A percentile compares a stretch with the other conserved stretches of the same genome.
Evolutionary conservation across 2,329 filamentous ascomycete species (phyloP).

Genomic region (Diaporthe helianthi): DNA sequence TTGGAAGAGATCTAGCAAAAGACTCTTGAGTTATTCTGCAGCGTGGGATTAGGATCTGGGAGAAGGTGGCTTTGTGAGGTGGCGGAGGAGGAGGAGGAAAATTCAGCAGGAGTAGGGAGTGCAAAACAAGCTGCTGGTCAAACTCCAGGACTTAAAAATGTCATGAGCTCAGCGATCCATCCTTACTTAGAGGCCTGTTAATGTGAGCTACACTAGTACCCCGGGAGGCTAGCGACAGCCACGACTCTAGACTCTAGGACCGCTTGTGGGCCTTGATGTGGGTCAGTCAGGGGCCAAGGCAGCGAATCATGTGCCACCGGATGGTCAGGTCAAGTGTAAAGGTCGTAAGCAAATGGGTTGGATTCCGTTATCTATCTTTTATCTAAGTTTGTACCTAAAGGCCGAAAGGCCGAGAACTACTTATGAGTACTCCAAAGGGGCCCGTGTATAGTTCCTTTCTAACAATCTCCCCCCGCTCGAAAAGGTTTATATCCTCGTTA

Average conservation of each 20-base stretch:
- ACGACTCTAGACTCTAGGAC: not conserved
- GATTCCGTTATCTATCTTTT: no score
- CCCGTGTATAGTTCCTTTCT: no score
- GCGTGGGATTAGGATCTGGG: not conserved
- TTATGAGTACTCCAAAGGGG: no score
- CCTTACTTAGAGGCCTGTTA: conserved; percentile 14
- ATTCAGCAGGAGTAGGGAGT: conserved; percentile 23
- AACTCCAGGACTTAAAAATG: conserved; percentile 22
- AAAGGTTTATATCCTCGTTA: no score
- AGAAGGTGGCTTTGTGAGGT: not conserved
- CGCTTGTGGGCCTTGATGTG: not conserved
- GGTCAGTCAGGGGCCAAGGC: conserved; percentile 18
- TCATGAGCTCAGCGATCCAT: conserved; percentile 33
- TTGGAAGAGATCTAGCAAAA: conserved; percentile 24
- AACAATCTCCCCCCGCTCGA: no score
- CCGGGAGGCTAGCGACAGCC: conserved; percentile 18
- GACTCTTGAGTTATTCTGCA: not conserved
- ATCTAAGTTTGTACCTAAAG: no score
- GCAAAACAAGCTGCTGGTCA: conserved; percentile 26
- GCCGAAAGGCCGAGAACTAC: no score
- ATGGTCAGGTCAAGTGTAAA: conserved; percentile 32
- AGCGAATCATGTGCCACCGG: conserved; percentile 34
- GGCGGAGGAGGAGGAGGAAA: conserved; percentile 18
- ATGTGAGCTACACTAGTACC: conserved; percentile 14
- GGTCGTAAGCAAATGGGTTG: no score